A percentile compares a stretch with the other conserved stretches of the same genome.
Evolutionary conservation across 192 early-diverging fungal species (phyloP).

Genomic region (Entrophospora sp.): DNA sequence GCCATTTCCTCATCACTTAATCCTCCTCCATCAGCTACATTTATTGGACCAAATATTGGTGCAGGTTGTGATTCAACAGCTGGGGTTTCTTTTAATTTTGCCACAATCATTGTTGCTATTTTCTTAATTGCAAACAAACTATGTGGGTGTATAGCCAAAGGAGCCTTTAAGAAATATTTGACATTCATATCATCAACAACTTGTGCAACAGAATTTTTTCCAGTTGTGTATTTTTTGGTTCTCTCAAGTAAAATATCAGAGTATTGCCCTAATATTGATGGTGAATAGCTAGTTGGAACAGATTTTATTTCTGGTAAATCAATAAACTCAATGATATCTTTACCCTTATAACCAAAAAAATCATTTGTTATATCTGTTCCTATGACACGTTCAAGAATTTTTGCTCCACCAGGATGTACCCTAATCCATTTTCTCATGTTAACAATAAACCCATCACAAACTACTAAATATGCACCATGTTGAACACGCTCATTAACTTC

Average conservation of each 20-base stretch:
- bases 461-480: conserved; percentile 3
- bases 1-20: background rate
- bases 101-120: conserved; percentile 1
- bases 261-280: background rate
- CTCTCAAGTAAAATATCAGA: background rate
- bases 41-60: background rate
- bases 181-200: background rate
- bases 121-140: conserved; percentile 1
- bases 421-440: conserved; percentile 15
- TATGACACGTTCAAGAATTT: conserved; percentile 12
- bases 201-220: background rate
- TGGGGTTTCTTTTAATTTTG: background rate
- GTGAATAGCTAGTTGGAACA: background rate
- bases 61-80: background rate
- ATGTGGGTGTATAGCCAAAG: conserved; percentile 6
- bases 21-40: background rate
- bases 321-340: no score
- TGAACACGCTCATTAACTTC: background rate
- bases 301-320: no score
- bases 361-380: background rate
- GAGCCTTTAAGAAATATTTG: background rate
- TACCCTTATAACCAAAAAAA: background rate
- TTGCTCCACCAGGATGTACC: conserved; percentile 15
- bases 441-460: background rate
- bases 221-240: background rate